phyloP scores from a whole-genome alignment of 345 rosid species.

The Gossypium rotundifolium region DNA sequence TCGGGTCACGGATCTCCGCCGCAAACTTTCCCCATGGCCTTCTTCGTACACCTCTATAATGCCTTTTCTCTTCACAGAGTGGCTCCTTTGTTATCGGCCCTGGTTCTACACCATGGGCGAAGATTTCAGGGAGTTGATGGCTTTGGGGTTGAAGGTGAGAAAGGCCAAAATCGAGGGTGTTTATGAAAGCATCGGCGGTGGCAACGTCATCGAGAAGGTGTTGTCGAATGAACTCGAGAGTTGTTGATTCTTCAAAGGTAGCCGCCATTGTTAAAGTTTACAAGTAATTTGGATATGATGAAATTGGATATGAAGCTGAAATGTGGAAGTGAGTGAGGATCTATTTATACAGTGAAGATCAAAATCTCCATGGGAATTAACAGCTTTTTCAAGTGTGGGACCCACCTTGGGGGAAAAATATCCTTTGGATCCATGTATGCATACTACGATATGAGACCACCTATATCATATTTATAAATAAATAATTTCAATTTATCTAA shows the following conservation, averaged over 20 bases:
- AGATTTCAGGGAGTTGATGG: conserved; percentile 8
- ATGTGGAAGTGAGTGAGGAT: background rate
- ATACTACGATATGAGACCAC: too few relatives aligned
- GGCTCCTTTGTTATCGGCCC: background rate
- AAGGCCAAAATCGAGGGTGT: conserved; percentile 26
- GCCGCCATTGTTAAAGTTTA: conserved; percentile 26
- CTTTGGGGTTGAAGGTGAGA: conserved; percentile 27
- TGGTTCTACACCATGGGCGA: conserved; percentile 1
- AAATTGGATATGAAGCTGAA: background rate
- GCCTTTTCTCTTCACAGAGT: conserved; percentile 28
- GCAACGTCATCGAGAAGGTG: conserved; percentile 54
- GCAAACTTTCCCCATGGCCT: conserved; percentile 97
- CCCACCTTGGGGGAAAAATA: background rate
- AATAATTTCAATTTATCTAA: too few relatives aligned
- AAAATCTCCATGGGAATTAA: background rate
- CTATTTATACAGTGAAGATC: background rate
- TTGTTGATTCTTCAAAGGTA: conserved; percentile 30
- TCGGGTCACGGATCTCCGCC: conserved; percentile 91
- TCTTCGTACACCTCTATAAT: conserved; percentile 80
- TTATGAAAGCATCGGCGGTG: conserved; percentile 34
- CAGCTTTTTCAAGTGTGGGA: background rate
- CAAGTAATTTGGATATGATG: background rate
- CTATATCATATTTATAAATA: too few relatives aligned
- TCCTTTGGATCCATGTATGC: too few relatives aligned
- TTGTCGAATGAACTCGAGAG: conserved; percentile 38